Percentiles rank a stretch among this genome's conserved stretches.
Evolutionary conservation across 495 filamentous ascomycete genomes (phyloP).

Genomic region (Penicillium crystallinum): DNA sequence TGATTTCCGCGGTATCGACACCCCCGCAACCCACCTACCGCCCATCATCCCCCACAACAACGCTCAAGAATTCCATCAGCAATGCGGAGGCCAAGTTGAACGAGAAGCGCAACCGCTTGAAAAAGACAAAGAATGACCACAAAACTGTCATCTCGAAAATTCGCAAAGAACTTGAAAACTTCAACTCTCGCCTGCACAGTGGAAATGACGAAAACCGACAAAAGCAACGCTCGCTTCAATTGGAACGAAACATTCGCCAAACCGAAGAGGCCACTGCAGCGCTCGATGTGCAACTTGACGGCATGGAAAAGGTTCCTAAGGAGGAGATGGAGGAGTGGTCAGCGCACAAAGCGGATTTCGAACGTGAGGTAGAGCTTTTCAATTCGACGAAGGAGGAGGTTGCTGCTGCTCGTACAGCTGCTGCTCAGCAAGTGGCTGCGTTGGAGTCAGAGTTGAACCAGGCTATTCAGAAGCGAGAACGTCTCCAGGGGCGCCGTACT

Average conservation of each 20-base stretch:
- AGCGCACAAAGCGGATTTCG: conserved; percentile 55
- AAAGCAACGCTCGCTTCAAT: conserved; percentile 69
- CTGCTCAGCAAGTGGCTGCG: conserved; percentile 57
- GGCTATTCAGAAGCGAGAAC: conserved; percentile 70
- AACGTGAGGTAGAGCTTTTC: conserved; percentile 58
- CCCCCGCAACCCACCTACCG: conserved; percentile 59
- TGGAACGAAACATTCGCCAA: conserved; percentile 74
- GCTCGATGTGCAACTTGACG: conserved; percentile 61
- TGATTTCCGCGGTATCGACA: conserved; percentile 38
- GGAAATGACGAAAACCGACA: conserved; percentile 78
- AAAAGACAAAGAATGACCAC: conserved; percentile 73
- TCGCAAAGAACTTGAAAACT: conserved; percentile 76
- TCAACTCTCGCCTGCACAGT: conserved; percentile 60
- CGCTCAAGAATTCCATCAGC: conserved; percentile 79
- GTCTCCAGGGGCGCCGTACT: conserved; percentile 66
- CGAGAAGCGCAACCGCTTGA: conserved; percentile 70
- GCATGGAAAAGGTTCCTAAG: conserved; percentile 61
- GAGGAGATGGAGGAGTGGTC: conserved; percentile 58
- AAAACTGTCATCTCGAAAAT: conserved; percentile 62
- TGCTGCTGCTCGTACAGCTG: conserved; percentile 54
- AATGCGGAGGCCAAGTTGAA: conserved; percentile 72
- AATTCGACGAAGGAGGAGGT: conserved; percentile 55
- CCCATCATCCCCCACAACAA: conserved; percentile 83
- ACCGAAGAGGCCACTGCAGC: conserved; percentile 68
- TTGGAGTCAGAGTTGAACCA: conserved; percentile 62